Evolutionary conservation across 208 protist species (phyloP).

Genomic region (Leishmania turanica): DNA sequence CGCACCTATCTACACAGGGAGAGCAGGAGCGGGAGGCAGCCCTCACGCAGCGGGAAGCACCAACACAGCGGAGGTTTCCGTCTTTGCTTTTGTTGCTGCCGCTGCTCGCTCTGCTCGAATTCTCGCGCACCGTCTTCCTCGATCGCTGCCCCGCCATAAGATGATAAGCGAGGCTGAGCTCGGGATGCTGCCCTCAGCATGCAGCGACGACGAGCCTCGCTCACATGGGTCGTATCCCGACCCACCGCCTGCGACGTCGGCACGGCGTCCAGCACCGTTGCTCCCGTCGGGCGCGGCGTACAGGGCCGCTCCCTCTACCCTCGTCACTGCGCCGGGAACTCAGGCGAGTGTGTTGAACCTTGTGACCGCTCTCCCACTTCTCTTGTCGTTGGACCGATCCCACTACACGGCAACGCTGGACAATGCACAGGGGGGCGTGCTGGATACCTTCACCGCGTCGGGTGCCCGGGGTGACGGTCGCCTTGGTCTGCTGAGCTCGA

Average conservation of each 20-base stretch:
- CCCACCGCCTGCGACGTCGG: not conserved
- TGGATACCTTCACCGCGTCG: not conserved
- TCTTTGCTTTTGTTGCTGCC: not conserved
- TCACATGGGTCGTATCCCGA: not conserved
- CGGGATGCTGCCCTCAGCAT: not conserved
- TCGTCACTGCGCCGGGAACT: no score
- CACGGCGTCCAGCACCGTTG: not conserved
- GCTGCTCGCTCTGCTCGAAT: not conserved
- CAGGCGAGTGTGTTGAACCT: constrained; percentile 24
- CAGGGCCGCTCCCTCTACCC: not conserved
- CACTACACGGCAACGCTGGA: constrained; percentile 19
- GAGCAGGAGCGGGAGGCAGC: not conserved
- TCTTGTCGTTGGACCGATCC: constrained; percentile 21
- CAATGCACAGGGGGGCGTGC: not conserved
- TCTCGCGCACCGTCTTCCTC: not conserved
- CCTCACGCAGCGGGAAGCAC: not conserved
- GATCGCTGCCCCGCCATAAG: not conserved
- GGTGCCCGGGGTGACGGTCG: not conserved
- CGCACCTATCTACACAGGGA: not conserved
- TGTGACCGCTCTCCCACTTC: constrained; percentile 29
- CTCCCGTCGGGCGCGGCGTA: not conserved
- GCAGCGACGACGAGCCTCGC: not conserved
- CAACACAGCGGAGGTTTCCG: not conserved
- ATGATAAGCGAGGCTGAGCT: not conserved
- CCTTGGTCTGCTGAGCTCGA: not conserved